phyloP scores from a whole-genome alignment of 169 alveolate species.

The Cryptosporidium bovis region DNA sequence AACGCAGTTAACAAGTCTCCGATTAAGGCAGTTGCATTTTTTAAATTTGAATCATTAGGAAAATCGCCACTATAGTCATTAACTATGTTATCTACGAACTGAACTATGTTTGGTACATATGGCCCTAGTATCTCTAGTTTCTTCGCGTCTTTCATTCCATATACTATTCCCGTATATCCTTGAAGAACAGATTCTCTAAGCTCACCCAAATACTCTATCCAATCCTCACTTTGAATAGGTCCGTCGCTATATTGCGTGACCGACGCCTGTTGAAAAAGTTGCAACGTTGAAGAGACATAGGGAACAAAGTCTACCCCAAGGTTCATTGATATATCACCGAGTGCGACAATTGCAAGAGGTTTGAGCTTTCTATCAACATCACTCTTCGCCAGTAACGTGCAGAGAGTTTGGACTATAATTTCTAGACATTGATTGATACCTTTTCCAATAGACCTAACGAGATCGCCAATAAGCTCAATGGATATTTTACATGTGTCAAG shows the following conservation, averaged over 20 bases:
- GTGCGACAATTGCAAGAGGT: constrained; percentile 86
- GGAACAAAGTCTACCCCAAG: constrained; percentile 83
- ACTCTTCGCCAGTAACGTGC: constrained; percentile 53
- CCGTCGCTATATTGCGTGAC: constrained; percentile 87
- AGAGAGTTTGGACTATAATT: constrained; percentile 39
- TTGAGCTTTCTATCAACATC: constrained; percentile 87
- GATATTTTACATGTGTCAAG: constrained; percentile 64
- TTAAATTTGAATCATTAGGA: constrained; percentile 65
- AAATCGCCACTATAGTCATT: constrained; percentile 62
- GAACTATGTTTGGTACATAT: constrained; percentile 85
- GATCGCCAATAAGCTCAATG: constrained; percentile 47
- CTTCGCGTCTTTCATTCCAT: constrained; percentile 88
- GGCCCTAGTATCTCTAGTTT: constrained; percentile 81
- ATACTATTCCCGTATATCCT: constrained; percentile 88
- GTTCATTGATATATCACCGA: constrained; percentile 92
- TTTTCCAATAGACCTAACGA: constrained; percentile 69
- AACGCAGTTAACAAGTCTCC: constrained; percentile 70
- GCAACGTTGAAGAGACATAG: constrained; percentile 83
- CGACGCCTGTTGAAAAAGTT: constrained; percentile 88
- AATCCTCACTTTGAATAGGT: constrained; percentile 90
- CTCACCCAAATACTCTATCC: constrained; percentile 89
- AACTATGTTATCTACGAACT: constrained; percentile 81
- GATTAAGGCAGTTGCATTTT: constrained; percentile 55
- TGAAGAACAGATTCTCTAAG: constrained; percentile 89
- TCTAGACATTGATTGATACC: constrained; percentile 40